phyloP scores from a whole-genome alignment of 495 filamentous ascomycete genomes.

The Aspergillus indologenus region DNA sequence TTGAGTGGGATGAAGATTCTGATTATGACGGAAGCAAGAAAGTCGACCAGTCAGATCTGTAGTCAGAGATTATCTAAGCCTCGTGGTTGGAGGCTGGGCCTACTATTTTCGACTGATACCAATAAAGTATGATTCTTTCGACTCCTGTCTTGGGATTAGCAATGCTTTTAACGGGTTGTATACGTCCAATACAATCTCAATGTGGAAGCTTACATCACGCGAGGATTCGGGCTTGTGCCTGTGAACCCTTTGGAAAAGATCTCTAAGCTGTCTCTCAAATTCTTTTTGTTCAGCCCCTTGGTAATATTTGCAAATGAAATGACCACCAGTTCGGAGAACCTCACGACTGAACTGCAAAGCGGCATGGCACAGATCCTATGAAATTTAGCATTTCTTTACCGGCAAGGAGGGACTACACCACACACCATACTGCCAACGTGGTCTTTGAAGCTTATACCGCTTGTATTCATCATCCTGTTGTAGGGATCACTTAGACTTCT shows the following conservation, averaged over 20 bases:
- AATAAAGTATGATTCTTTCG: slow-evolving; percentile 84
- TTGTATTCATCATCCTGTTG: slow-evolving; percentile 98
- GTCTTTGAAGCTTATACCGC: slow-evolving; percentile 78
- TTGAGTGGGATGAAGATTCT: slow-evolving; percentile 60
- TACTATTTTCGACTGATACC: slow-evolving; percentile 54
- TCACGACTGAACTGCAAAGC: slow-evolving; percentile 81
- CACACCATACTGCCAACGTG: slow-evolving; percentile 94
- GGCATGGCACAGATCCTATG: slow-evolving; percentile 75
- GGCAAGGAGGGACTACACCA: slow-evolving; percentile 7
- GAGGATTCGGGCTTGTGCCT: slow-evolving; percentile 89
- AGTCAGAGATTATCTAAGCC: not conserved
- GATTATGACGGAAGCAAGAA: slow-evolving; percentile 43
- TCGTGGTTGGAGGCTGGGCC: not conserved
- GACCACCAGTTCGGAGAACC: slow-evolving; percentile 74
- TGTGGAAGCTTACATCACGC: slow-evolving; percentile 60
- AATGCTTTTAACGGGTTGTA: not conserved
- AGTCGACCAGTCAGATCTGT: not conserved
- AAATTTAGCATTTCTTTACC: slow-evolving; percentile 19
- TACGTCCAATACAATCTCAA: not conserved
- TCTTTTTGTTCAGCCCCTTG: slow-evolving; percentile 80
- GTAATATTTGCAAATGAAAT: slow-evolving; percentile 98
- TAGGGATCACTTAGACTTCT: slow-evolving; percentile 89
- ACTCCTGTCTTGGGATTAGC: slow-evolving; percentile 63
- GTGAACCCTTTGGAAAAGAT: slow-evolving; percentile 73
- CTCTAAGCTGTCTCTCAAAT: slow-evolving; percentile 67